Conservation (phyloP, 2,329 filamentous ascomycete genomes). For the Apiospora kogelbergensis region DNA sequence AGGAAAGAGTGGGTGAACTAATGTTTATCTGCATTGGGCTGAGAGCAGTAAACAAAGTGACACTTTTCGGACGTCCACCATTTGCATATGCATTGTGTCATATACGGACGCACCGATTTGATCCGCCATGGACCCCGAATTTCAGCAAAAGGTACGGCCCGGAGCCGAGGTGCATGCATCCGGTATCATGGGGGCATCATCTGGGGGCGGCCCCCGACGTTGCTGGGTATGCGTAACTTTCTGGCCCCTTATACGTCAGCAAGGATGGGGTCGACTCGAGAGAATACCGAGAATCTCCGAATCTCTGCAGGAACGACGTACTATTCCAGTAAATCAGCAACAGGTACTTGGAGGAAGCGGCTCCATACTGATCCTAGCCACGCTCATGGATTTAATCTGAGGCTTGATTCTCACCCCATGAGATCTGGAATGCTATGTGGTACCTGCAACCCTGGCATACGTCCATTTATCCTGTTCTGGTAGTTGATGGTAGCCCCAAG, state of each 20-base stretch:
- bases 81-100: too few relatives aligned
- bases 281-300: neutral
- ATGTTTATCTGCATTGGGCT: too few relatives aligned
- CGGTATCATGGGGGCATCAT: neutral
- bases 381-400: too few relatives aligned
- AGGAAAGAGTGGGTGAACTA: too few relatives aligned
- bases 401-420: too few relatives aligned
- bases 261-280: neutral
- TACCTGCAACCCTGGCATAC: too few relatives aligned
- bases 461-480: too few relatives aligned
- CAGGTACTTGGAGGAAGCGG: neutral
- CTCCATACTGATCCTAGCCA: neutral
- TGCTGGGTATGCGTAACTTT: neutral
- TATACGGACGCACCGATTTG: too few relatives aligned
- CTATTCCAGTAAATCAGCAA: neutral
- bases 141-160: neutral
- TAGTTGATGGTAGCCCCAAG: too few relatives aligned
- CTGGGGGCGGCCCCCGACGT: neutral
- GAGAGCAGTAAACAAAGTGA: too few relatives aligned
- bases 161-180: neutral
- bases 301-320: neutral
- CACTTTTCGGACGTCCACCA: neutral
- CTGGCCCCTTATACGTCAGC: neutral
- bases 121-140: neutral
- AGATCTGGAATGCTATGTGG: too few relatives aligned